Percentiles rank a stretch among this genome's conserved stretches.
These are phyloP conservation scores for Arabidopsis thaliana DNA, from an alignment of 345 rosid genomes.

Conservation along the genomic window TAIR10.1 NC_003070.9:9302001-9302500, in stretches of 20 bases:
- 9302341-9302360: constrained; percentile 99
- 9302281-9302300: constrained; percentile 98
- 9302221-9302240: constrained; percentile 99
- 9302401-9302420: constrained; percentile 36
- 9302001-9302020: constrained; percentile 95
- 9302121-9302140: constrained; percentile 69
- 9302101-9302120: constrained; percentile 92
- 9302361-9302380: constrained; percentile 97
- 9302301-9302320: constrained; percentile 82
- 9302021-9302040: constrained; percentile 45
- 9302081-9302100: constrained; percentile 23
- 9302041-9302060: not conserved
- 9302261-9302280: constrained; percentile 85
- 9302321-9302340: constrained; percentile 97
- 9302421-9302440: not conserved
- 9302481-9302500: constrained; percentile 78
- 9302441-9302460: not conserved
- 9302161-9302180: constrained; percentile 63
- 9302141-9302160: constrained; percentile 69
- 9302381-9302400: constrained; percentile 94
- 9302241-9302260: constrained; percentile 82
- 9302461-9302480: not conserved
- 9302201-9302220: constrained; percentile 87
- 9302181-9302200: constrained; percentile 90
- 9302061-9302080: not conserved